phyloP scores from a whole-genome alignment of 257 asterid genomes.

The Dorcoceras hygrometricum region DNA sequence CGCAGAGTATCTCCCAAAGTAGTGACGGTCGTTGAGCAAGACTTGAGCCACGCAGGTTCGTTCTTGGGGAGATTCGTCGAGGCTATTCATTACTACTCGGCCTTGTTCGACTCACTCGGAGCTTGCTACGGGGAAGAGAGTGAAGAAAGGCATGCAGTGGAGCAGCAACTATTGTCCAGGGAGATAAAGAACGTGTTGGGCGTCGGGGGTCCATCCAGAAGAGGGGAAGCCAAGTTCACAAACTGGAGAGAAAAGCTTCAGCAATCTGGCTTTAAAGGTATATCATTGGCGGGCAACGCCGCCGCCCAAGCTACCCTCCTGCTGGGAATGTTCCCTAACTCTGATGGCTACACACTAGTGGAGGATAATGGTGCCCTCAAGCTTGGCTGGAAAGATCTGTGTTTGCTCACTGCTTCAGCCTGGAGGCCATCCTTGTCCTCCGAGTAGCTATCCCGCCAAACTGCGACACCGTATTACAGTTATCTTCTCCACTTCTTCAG shows the following conservation, averaged over 20 bases:
- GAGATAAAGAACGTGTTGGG: conserved; percentile 84
- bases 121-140: conserved; percentile 98
- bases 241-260: conserved; percentile 93
- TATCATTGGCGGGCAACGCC: conserved; percentile 85
- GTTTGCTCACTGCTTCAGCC: conserved; percentile 96
- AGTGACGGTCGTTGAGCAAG: conserved; percentile 95
- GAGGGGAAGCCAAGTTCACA: conserved; percentile 68
- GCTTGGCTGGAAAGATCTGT: conserved; percentile 98
- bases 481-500: background rate
- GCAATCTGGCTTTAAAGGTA: conserved; percentile 79
- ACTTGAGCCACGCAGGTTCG: conserved; percentile 89
- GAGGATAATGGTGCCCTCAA: conserved; percentile 94
- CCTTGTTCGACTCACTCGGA: conserved; percentile 86
- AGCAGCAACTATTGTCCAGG: conserved; percentile 81
- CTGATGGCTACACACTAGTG: conserved; percentile 85
- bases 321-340: conserved; percentile 83
- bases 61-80: conserved; percentile 92
- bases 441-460: background rate
- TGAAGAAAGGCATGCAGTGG: conserved; percentile 89
- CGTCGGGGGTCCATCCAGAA: conserved; percentile 76
- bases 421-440: conserved; percentile 59
- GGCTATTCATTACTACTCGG: conserved; percentile 96
- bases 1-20: conserved; percentile 87
- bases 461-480: background rate
- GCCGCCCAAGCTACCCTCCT: conserved; percentile 92